Evolutionary conservation across 345 rosid genomes (phyloP), one percentile per base, ranked within the genome.

Genomic region (Firmiana major): DNA sequence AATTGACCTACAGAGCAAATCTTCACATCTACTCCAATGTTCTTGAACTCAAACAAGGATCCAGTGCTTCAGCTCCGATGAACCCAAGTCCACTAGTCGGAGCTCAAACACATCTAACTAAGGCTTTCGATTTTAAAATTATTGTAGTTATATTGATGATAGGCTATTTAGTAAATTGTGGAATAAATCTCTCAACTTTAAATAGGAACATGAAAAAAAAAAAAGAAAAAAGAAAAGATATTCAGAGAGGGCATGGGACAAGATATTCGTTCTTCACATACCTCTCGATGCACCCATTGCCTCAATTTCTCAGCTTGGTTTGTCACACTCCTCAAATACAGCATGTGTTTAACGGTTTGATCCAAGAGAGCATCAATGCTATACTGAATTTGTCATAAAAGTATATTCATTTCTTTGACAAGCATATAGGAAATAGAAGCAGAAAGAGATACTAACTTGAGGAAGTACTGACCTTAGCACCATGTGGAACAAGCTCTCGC

Each of bases 321-420:
- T 15, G 91, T 86, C 45, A 87, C 83, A 34, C 84, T 83, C 77
- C 83, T 86, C 49, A 89, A 74, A 78, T 85, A 83, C 78, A 81
- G 58, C 90, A 91, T 89, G 79, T 91, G 93, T 73, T 86, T 87
- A 54, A 87, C 59, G 19, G 96, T 89, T 53, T 71, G 82, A 51
- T 85, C 91, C 51, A 91, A 84, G 69, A 91, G 91, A 55, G 84
- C 85, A 69, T 91, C 95, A 36, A 91, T 91, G 89, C 95, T 91
- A 75, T 90, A 88, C 95, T 89, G 91, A 9, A 84, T 75, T 73
- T 79, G 26, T 51, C 69, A 82, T 21, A 68, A 15, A 40, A 4
- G 28, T 11, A 13, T 40, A 28, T 2, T 12, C 26, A 38, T 45
- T 68, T 19, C 24, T 58, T 57, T 1, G 43, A n/a, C 22, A 66